Percentiles rank a stretch among this genome's conserved stretches.
These are phyloP conservation scores for Parathielavia hyrcaniae DNA, from an alignment of 495 filamentous ascomycete genomes.

Conservation along the genomic window DNA sequence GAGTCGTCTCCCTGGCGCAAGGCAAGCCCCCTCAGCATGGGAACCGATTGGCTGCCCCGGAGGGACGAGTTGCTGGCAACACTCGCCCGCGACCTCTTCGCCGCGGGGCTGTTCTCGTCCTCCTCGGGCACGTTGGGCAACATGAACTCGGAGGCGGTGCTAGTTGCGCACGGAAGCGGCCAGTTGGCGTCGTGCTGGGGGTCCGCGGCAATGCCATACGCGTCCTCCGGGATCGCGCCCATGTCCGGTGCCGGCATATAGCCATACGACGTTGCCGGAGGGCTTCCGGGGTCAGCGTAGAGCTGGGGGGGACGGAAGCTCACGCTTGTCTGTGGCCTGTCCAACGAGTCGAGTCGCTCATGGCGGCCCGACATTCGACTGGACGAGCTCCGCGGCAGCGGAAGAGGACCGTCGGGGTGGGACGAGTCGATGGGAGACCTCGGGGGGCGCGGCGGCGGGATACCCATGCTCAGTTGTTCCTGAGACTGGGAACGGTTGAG, in stretches of 20 bases:
- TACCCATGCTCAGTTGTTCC: conserved; percentile 38
- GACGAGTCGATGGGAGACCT: conserved; percentile 40
- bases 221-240: conserved; percentile 28
- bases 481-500: conserved; percentile 41
- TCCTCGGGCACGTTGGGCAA: conserved; percentile 72
- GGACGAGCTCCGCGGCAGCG: conserved; percentile 42
- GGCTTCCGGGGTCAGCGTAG: conserved; percentile 24
- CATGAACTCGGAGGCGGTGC: conserved; percentile 38
- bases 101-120: conserved; percentile 45
- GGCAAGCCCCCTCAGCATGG: conserved; percentile 39
- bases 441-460: conserved; percentile 44
- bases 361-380: conserved; percentile 43
- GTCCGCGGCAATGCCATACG: conserved; percentile 35
- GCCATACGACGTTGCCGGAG: conserved; percentile 28
- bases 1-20: conserved; percentile 23
- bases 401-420: conserved; percentile 28
- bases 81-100: conserved; percentile 34
- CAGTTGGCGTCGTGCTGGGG: conserved; percentile 47
- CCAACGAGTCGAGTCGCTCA: conserved; percentile 40
- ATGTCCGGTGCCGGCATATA: conserved; percentile 29
- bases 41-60: conserved; percentile 43
- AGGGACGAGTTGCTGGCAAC: conserved; percentile 42
- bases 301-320: conserved; percentile 38
- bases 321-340: conserved; percentile 37
- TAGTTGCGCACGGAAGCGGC: conserved; percentile 42